Evolutionary conservation across 306 rosid species (phyloP).

Genomic region (Glycyrrhiza uralensis): DNA sequence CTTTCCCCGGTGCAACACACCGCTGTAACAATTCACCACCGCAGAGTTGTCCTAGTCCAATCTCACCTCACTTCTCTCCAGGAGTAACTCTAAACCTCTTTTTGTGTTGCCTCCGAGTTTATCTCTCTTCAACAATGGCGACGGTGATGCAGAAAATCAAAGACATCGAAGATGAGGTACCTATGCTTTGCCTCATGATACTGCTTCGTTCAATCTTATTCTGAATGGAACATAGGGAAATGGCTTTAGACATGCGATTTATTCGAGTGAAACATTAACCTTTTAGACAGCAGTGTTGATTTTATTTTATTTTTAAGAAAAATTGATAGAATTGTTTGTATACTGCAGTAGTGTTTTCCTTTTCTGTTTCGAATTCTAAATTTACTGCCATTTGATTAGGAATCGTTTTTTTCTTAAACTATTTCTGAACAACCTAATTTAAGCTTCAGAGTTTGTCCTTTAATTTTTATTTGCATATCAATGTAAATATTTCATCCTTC

Average conservation of each 20-base stretch:
- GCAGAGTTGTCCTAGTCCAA: neutral
- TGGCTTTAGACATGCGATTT: neutral
- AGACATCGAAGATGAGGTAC: slow-evolving; percentile 99
- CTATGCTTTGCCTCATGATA: neutral
- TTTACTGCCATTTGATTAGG: neutral
- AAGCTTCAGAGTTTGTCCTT: slow-evolving; percentile 8
- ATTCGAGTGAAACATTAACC: neutral
- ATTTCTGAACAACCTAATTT: neutral
- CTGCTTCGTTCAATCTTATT: neutral
- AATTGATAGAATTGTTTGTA: neutral
- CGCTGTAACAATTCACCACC: neutral
- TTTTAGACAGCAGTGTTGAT: neutral
- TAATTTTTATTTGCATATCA: neutral
- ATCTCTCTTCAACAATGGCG: slow-evolving; percentile 59
- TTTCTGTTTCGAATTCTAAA: neutral
- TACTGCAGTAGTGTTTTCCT: neutral
- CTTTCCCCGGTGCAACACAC: neutral
- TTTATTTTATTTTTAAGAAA: neutral
- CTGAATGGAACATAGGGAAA: neutral
- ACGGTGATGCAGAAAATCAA: slow-evolving; percentile 98
- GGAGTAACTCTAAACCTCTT: neutral
- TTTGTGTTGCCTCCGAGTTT: neutral
- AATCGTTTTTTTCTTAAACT: neutral
- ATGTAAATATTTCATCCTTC: neutral
- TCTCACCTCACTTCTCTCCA: neutral